Evolutionary conservation across 1,284 basidiomycete species (phyloP).

Genomic region (Sanghuangporus weigelae): DNA sequence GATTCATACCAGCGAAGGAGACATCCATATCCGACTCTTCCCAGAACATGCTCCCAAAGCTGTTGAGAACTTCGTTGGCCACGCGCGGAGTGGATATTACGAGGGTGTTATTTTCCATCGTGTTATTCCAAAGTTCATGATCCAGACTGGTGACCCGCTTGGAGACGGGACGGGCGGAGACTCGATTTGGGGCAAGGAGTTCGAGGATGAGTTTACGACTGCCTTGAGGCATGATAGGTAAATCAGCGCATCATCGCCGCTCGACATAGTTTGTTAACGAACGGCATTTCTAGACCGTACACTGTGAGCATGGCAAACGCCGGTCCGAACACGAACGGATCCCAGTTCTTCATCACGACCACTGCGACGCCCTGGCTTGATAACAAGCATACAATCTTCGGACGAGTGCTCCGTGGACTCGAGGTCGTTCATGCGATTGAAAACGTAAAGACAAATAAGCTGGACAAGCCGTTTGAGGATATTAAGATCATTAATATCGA

Average conservation of each 20-base stretch:
- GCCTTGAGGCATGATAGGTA: constrained; percentile 87
- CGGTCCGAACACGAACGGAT: constrained; percentile 89
- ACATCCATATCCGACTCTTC: constrained; percentile 90
- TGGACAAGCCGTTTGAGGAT: constrained; percentile 85
- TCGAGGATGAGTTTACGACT: constrained; percentile 94
- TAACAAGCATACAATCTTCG: constrained; percentile 95
- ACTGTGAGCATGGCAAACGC: constrained; percentile 99
- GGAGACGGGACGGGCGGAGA: constrained; percentile 98
- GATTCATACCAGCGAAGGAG: constrained; percentile 94
- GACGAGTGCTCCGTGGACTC: constrained; percentile 62
- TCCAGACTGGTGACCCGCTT: constrained; percentile 96
- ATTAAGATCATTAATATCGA: constrained; percentile 83
- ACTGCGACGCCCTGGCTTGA: constrained; percentile 94
- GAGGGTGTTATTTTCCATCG: constrained; percentile 96
- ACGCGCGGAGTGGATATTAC: constrained; percentile 89
- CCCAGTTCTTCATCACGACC: constrained; percentile 98
- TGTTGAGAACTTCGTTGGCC: constrained; percentile 96
- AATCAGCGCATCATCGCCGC: constrained; percentile 21
- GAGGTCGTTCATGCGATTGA: constrained; percentile 58
- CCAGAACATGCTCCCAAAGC: constrained; percentile 90
- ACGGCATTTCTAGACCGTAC: constrained; percentile 62
- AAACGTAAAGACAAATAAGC: constrained; percentile 69
- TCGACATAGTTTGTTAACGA: not conserved
- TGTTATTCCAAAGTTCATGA: constrained; percentile 99
- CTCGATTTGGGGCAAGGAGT: constrained; percentile 91